Evolutionary conservation across 2,329 filamentous ascomycete species (phyloP), one percentile per base, ranked within the genome.

Genomic region (Epichloe sibirici): DNA sequence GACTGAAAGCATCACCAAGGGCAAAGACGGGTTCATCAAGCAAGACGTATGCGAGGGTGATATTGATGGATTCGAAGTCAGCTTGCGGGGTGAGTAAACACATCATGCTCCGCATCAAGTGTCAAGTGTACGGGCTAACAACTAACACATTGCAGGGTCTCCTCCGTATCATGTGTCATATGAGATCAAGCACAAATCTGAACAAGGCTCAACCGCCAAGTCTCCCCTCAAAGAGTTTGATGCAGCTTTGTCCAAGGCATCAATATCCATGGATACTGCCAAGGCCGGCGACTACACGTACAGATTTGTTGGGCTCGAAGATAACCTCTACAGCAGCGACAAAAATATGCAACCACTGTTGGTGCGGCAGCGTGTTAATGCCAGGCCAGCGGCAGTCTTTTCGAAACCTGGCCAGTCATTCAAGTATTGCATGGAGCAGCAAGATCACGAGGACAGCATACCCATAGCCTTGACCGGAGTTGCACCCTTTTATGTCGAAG

Each of bases 21-120:
- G 74, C 15, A 73, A 71, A 8, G 72, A 74, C 31, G 74, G 75
- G 37, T 86, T 84, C 63, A 65, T 83, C 59, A 94, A 94, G 68
- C 78, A 83, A 43, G 84, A 90, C 55, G 85, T 98, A 34, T 98
- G 93, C 63, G 90, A 98, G 71, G 91, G 91, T 34, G 91, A 97
- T 56, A 86, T 95, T 62, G 91, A 96, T 66, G 82, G 83, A 3
- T 83, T 96, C 52, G 90, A 96, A 62, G 73, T 98, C 51, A 77
- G 78, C 44, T 77, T 98, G 56, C 79, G 79, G 65, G 91, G 89
- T 80, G 78, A 70, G 76, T 64, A 43, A 4, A 34, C 15, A 43
- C 7, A 4, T 6, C 23, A 39, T 15, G 34, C 15, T 13, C 11
- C 11, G 39, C 9, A 11, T 3, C 15, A 44, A 25, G 12, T 21